Evolutionary conservation across 352 stramenopile genomes (phyloP), one percentile per base, ranked within the genome.

Genomic region (Thalassiosira exigua): DNA sequence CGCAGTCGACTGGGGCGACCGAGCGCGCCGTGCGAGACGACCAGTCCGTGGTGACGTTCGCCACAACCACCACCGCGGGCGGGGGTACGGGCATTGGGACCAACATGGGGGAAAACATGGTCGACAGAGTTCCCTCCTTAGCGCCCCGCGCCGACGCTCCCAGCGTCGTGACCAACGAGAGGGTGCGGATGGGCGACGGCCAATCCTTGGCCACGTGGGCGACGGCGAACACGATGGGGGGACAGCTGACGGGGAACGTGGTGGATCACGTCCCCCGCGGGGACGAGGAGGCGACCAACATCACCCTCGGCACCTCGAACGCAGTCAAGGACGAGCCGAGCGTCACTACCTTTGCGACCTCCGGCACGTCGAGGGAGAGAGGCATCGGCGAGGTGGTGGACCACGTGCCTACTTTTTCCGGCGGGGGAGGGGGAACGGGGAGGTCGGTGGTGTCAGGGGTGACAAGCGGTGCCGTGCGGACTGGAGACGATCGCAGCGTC

Each of bases 11-110:
- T 14, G 65, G 57, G 41, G 46, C 22, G 12, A 81, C 73, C 1
- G 61, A 65, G 32, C 46, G 60, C 27, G 73, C 73, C 11, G 50
- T 81, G n/a, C 59, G 73, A 33, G 73, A 81, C 42, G 73, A 81
- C 67, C 73, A 81, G 57, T 78, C 66, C 24, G 54, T 79, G 5
- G 66, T 82, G 3, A 82, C 74, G 4, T 82, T 82, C 73, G 67
- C 74, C n/a, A 82, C 74, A 2, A 61, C 65, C 26, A 82, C 67
- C 21, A 79, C 74, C 30, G 57, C 58, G 41, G 67, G 59, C 57
- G 51, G 52, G 0, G 42, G 54, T n/a, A 48, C 56, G 30, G 64
- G 59, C 19, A 62, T 9, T 42, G 36, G 36, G 36, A 44, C 14
- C 7, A 14, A 14, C 36, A 14, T 7, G 14, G 30, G n/a, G 1